Base-by-base conservation (phyloP, 1,284 basidiomycete genomes). In the Cutaneotrichosporon cavernicola region DNA sequence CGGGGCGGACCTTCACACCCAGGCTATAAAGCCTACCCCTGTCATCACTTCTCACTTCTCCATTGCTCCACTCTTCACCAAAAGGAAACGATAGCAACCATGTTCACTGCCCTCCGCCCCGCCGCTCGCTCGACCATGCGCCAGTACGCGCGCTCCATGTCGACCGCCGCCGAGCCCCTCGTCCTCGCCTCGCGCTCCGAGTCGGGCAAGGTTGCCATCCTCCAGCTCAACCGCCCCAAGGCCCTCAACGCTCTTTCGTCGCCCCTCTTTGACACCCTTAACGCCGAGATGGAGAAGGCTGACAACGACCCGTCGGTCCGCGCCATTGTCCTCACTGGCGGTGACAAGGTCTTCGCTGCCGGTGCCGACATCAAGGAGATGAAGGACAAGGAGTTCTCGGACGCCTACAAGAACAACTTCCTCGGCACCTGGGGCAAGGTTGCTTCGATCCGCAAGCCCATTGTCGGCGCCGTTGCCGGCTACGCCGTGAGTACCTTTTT, bases 171-270 rank as follows among this genome's bases (percentile, higher is more conserved):
- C 53, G 79, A 79, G 55, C 70, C 65, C 31, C 73, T 81, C 46
- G 78, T 82, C 64, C 68, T 82, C 58, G 57, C 77, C 16, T 67
- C 73, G 34, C 68, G 74, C 51, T 77, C 74, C 13, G 63, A 62
- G 5, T 71, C 72, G 16, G 75, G 78, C 30, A 86, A 86, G 58
- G 93, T 99, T 59, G 85, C 87, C 10, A 89, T 97, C 71, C 88
- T 99, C 79, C 92, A 91, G 16, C 86, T 99, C 75, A 97, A 99
- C 84, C 86, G 96, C 62, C 96, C 97, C 58, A 97, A 97, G 77
- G 92, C 92, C 30, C 85, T 98, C 72, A 98, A 99, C 79, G 96
- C 97, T 46, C 84, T 99, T 66, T 90, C 86, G 74, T 85, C 88
- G 11, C 89, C 91, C 9, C 83, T 96, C 65, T 89, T 94, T 77